Base-by-base conservation (phyloP, 2,329 filamentous ascomycete species). In the Aspergillus tamarii region DNA sequence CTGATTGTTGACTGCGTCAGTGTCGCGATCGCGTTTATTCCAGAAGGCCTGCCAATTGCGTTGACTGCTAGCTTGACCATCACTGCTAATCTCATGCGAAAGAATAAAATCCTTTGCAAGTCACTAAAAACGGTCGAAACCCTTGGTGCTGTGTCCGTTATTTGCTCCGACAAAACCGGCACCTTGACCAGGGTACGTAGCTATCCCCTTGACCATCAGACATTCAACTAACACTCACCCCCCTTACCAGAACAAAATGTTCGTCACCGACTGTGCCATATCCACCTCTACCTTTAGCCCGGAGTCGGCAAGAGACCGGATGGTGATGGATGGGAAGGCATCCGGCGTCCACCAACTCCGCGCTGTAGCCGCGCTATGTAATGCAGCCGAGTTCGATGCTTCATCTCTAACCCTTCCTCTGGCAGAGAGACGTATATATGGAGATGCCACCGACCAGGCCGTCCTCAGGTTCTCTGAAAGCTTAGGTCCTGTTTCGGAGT, bases 81-180 rank as follows among this genome's bases (percentile, higher is more conserved):
- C 64, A 89, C 87, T 1, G 91, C 91, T 23, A 91, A 90, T 67
- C 84, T 91, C 69, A 93, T 94, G 91, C 84, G 84, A 66, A 88
- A 89, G 78, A 89, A 93, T 75, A 90, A 90, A 72, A 88, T 93
- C 50, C 84, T 93, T 10, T 93, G 90, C 86, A 93, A 93, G 78
- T 91, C 89, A 0, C 82, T 94, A 54, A 91, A 91, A 78, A 93
- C 91, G 0, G 90, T 92, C 0, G 91, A 93, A 77, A 93, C 90
- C 0, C 83, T 93, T 0, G 91, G 91, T 0, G 84, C 88, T 0
- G 90, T 92, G 1, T 90, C 88, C 0, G 86, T 91, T 9, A 88
- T 93, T 46, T 92, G 90, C 74, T 91, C 89, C 0, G 91, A 93
- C 74, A 93, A 93, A 80, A 93, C 90, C 0, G 91, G 91, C 10